Evolutionary conservation across 2,329 filamentous ascomycete genomes (phyloP).

Genomic region (Diaporthe batatas): DNA sequence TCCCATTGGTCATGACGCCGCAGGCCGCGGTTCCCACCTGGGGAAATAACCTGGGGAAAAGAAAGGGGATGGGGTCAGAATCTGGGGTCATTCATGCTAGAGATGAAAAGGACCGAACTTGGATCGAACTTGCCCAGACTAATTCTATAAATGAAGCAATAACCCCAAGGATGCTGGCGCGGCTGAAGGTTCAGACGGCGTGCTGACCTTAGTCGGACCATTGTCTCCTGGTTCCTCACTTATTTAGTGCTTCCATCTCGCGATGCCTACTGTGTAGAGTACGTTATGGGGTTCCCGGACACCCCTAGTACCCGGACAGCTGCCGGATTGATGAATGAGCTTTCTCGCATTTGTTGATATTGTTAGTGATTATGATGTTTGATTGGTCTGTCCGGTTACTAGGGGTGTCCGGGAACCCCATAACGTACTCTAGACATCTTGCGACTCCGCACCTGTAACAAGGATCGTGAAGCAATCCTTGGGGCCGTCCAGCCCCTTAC

Average conservation of each 20-base stretch:
- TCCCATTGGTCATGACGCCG: constrained; percentile 2
- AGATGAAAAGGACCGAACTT: constrained; percentile 9
- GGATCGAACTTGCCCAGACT: not conserved
- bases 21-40: not conserved
- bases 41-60: constrained; percentile 32
- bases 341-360: no score
- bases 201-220: no score
- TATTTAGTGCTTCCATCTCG: not conserved
- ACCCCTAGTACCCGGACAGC: no score
- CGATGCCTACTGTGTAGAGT: no score
- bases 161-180: not conserved
- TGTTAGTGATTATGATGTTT: no score
- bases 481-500: not conserved
- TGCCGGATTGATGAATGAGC: no score
- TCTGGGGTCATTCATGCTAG: constrained; percentile 22
- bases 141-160: not conserved
- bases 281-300: no score
- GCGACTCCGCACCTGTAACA: not conserved
- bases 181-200: not conserved
- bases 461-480: not conserved
- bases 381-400: no score
- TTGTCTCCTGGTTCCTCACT: not conserved
- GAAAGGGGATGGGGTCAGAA: constrained; percentile 15
- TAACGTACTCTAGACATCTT: not conserved
- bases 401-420: no score